A percentile compares a stretch with the other conserved stretches of the same genome.
phyloP scores from a whole-genome alignment of 371 early-diverging fungal species.

The Syncephalastrum racemosum region DNA sequence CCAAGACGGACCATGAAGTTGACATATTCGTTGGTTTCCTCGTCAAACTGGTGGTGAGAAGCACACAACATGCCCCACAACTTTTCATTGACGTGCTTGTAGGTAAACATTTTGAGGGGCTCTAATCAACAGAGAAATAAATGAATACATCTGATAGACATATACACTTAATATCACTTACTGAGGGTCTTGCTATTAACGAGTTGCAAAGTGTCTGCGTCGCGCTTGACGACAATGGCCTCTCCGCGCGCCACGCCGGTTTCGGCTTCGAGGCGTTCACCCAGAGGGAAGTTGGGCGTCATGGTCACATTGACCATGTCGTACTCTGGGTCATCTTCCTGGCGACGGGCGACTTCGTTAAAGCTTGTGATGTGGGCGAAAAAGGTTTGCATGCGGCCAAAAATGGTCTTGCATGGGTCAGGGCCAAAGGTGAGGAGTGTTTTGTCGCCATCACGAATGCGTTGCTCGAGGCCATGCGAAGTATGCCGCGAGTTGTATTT shows the following conservation, averaged over 20 bases:
- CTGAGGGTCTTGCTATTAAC: conserved; percentile 50
- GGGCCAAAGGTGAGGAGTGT: conserved; percentile 53
- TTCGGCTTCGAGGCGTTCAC: conserved; percentile 31
- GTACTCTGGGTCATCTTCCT: conserved; percentile 47
- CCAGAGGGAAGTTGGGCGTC: conserved; percentile 63
- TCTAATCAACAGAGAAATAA: conserved; percentile 20
- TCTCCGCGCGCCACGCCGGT: conserved; percentile 36
- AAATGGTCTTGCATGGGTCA: conserved; percentile 63
- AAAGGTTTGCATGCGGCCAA: conserved; percentile 47
- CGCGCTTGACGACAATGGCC: conserved; percentile 49
- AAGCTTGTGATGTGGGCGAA: conserved; percentile 42
- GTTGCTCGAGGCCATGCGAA: conserved; percentile 42
- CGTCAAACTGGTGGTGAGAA: conserved; percentile 53
- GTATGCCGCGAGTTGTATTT: conserved; percentile 44
- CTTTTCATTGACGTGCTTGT: conserved; percentile 46
- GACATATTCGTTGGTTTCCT: conserved; percentile 47
- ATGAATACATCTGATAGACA: too few species aligned
- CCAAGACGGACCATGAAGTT: conserved; percentile 51
- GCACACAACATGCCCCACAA: conserved; percentile 51
- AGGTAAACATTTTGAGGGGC: conserved; percentile 51
- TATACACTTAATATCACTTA: conserved; percentile 16
- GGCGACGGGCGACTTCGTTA: conserved; percentile 22
- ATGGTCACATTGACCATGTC: conserved; percentile 63
- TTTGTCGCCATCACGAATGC: conserved; percentile 36
- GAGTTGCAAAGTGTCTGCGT: conserved; percentile 61